These are phyloP conservation scores for Eucalyptus shirleyi DNA, from an alignment of 345 rosid species.

Conservation along the genomic window DNA sequence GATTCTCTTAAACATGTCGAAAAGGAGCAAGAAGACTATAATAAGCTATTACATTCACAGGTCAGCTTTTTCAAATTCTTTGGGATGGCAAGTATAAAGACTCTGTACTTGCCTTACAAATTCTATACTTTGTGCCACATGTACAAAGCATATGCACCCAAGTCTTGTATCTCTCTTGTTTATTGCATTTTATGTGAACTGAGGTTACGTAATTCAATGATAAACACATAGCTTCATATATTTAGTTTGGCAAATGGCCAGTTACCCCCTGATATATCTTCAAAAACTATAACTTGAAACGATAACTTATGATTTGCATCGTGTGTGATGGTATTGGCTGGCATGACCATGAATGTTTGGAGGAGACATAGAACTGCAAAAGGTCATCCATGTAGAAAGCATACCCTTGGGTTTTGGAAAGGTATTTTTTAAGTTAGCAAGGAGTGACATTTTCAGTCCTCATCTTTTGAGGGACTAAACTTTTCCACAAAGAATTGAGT, in stretches of 20 bases:
- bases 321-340: not conserved
- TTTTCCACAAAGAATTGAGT: not conserved
- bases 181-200: not conserved
- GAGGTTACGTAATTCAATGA: not conserved
- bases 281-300: not conserved
- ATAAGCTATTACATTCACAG: constrained; percentile 63
- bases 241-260: not conserved
- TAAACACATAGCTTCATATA: not conserved
- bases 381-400: not conserved
- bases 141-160: not conserved
- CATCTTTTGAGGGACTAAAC: not conserved
- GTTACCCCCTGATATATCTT: not conserved
- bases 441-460: not conserved
- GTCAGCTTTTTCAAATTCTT: constrained; percentile 7
- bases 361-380: not conserved
- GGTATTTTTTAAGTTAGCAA: not conserved
- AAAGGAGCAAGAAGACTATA: constrained; percentile 85
- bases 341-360: not conserved
- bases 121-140: not conserved
- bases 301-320: not conserved
- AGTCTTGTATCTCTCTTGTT: not conserved
- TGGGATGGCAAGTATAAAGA: not conserved
- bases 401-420: not conserved
- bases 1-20: constrained; percentile 85
- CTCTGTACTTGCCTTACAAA: not conserved